Evolutionary conservation across 2,329 filamentous ascomycete species (phyloP), one percentile per base, ranked within the genome.

Genomic region (Ilyonectria destructans): DNA sequence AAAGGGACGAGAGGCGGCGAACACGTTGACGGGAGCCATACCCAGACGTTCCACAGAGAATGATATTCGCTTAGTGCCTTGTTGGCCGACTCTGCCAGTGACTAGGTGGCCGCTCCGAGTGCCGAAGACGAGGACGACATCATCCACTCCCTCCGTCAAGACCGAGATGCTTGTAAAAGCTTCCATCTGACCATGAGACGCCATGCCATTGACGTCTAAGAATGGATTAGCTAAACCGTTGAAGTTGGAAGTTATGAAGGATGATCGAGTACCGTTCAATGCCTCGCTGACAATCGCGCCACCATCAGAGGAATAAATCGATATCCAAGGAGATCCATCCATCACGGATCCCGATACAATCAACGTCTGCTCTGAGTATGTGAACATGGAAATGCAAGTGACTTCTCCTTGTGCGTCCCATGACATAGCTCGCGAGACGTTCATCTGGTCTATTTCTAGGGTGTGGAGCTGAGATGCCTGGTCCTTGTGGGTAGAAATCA

Each of bases 51-150:
- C 79, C 7, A 73, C 60, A 9, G 65, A 71, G 19, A 82, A 78
- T 5, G 68, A 67, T 29, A 78, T 69, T 15, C 77, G 65, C 6
- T 77, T 69, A 1, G 71, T 64, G 3, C 66, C 60, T 8, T 73
- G 49, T 23, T 62, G 66, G 5, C 68, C 71, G 6, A 80, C 46
- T 17, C 72, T 72, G 29, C 87, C 61, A 0, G 81, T 86, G 31
- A 87, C 75, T 2, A 89, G 75, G 40, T 87, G 82, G 1, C 88
- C 88, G 63, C 85, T 85, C 59, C 87, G 83, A 29, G 86, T 88
- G 9, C 88, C 88, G 9, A 83, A 74, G 5, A 85, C 74, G 2
- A 89, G 58, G 15, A 80, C 74, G 0, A 77, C 72, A 7, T 73
- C 75, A 13, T 75, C 67, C 2, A 59, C 48, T 3, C 68, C 70